Evolutionary conservation across 140 eudicot genomes (phyloP), one percentile per base, ranked within the genome.

Genomic region (Bidens hawaiensis): DNA sequence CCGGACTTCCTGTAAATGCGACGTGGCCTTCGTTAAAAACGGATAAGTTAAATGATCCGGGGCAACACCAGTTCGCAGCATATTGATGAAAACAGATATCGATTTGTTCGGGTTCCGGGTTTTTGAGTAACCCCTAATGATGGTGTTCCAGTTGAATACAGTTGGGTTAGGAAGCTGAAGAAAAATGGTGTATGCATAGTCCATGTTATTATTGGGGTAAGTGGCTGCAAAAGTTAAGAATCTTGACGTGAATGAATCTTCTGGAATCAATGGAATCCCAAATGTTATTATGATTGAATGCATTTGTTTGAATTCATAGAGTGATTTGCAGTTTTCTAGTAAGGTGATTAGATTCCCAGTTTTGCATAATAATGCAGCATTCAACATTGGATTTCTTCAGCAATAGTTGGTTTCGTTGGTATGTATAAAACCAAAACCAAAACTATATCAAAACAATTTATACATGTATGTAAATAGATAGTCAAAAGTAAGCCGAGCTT

Each of bases 21-120:
- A 86, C 2, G 83, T 69, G 0, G 93, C 93, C 75, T 93, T 93
- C 15, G 75, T 74, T 10, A 93, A 23, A 75, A 93, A 93, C 28
- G 99, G 96, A 80, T 80, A 88, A 3, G 99, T 93, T 23, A 87
- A 38, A 46, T 93, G 69, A 43, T 93, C 95, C 5, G 96, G 95
- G 17, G 58, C 16, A 25, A 81, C 74, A 4, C 81, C 85, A 51
- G 23, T 22, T 8, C 77, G 72, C 69, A 82, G 53, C 99, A 93
- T 88, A 30, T 78, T 57, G 3, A 75, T 50, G 50, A 84, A 88
- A 45, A 85, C 18, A 4, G 61, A 47, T 13, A 93, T 33, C 1
- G 87, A 76, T 71, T 76, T 80, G 41, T 57, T 68, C 10, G 95
- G 96, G 60, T 79, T 80, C 70, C 25, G 74, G 75, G 64, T 45